phyloP scores from a whole-genome alignment of 164 flowering plant genomes.

The Warburgia ugandensis region DNA sequence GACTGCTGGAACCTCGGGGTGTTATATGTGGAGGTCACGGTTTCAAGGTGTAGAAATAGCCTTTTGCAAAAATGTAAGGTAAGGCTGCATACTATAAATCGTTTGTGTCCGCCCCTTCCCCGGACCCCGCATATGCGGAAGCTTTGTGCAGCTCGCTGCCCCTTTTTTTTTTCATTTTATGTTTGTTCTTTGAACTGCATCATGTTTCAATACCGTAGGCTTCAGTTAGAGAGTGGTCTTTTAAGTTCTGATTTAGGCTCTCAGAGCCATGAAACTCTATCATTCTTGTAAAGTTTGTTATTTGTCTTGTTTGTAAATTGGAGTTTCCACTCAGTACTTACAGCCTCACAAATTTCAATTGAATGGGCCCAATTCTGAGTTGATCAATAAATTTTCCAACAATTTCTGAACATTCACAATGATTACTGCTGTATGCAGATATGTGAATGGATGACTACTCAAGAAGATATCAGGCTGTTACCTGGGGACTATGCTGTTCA shows the following conservation, averaged over 20 bases:
- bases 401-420: not conserved
- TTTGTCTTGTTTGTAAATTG: not conserved
- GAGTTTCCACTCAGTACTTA: not conserved
- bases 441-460: slow-evolving; percentile 88
- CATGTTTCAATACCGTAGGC: too few species aligned
- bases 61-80: too few species aligned
- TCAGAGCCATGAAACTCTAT: not conserved
- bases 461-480: slow-evolving; percentile 52
- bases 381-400: too few species aligned
- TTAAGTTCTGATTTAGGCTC: not conserved
- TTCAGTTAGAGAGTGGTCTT: not conserved
- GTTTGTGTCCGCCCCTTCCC: too few species aligned
- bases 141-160: too few species aligned
- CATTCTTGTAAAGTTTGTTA: not conserved
- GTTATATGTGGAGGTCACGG: too few species aligned
- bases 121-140: too few species aligned
- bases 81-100: too few species aligned
- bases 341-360: not conserved
- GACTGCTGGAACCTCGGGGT: too few species aligned
- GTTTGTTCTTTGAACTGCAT: too few species aligned
- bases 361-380: not conserved
- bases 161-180: too few species aligned
- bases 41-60: too few species aligned
- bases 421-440: slow-evolving; percentile 37
- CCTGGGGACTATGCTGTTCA: slow-evolving; percentile 95